Percentiles rank a stretch among this genome's conserved stretches.
These are phyloP conservation scores for Neurospora sublineolata DNA, from an alignment of 495 filamentous ascomycete species.

Conservation along the genomic window DNA sequence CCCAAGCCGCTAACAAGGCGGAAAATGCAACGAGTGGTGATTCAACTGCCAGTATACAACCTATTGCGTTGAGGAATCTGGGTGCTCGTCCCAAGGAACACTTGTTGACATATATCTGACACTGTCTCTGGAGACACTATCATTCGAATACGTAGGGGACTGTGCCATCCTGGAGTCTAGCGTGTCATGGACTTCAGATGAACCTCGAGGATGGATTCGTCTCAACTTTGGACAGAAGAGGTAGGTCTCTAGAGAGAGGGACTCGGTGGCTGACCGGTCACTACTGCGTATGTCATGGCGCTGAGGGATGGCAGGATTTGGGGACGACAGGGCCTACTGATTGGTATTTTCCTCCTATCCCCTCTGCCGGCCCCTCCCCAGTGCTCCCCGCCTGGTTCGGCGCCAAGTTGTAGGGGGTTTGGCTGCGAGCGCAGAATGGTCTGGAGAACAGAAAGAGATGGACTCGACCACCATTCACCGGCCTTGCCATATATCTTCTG, in stretches of 20 bases:
- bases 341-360: background rate
- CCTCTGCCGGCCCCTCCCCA: slow-evolving; percentile 3
- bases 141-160: background rate
- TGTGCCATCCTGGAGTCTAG: background rate
- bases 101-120: background rate
- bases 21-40: background rate
- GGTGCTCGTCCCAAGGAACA: background rate
- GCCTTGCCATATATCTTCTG: background rate
- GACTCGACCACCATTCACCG: slow-evolving; percentile 7
- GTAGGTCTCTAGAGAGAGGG: background rate
- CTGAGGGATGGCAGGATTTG: background rate
- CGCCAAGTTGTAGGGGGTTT: background rate
- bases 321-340: background rate
- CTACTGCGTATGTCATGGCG: background rate
- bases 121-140: background rate
- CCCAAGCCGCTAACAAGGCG: background rate
- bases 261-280: background rate
- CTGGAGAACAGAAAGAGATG: slow-evolving; percentile 1
- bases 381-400: background rate
- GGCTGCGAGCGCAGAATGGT: background rate
- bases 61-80: background rate
- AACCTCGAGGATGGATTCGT: background rate
- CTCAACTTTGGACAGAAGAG: background rate
- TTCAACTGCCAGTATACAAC: background rate
- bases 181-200: background rate